These are phyloP conservation scores for Monascus ruber DNA, from an alignment of 2,329 filamentous ascomycete species.

Conservation along the genomic window DNA sequence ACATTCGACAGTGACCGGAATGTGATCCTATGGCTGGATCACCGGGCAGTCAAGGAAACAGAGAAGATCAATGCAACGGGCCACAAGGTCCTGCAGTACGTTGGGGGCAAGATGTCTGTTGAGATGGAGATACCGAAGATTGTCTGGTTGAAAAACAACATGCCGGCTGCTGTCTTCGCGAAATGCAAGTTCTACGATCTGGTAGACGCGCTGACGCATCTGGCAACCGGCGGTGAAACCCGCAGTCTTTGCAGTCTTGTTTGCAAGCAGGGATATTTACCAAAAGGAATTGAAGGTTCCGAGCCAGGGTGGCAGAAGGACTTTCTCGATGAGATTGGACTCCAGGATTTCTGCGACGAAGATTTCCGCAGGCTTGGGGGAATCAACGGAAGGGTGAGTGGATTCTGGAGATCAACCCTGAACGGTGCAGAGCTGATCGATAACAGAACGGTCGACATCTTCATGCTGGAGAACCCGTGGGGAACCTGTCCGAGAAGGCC, in stretches of 20 bases:
- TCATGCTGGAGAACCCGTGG: conserved; percentile 85
- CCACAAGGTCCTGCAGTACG: conserved; percentile 89
- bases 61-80: conserved; percentile 84
- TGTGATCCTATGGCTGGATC: conserved; percentile 94
- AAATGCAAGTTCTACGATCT: conserved; percentile 97
- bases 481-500: conserved; percentile 71
- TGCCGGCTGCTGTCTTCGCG: conserved; percentile 81
- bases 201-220: conserved; percentile 81
- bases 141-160: conserved; percentile 95
- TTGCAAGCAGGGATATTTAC: conserved; percentile 94
- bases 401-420: conserved; percentile 18
- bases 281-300: conserved; percentile 92
- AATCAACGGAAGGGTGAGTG: conserved; percentile 83
- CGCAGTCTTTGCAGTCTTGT: conserved; percentile 92
- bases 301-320: conserved; percentile 98
- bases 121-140: conserved; percentile 99
- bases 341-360: conserved; percentile 73
- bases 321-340: conserved; percentile 75
- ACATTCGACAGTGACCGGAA: conserved; percentile 85
- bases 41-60: conserved; percentile 81
- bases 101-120: conserved; percentile 95
- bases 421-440: not conserved
- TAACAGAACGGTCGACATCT: conserved; percentile 77
- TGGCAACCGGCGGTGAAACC: conserved; percentile 85
- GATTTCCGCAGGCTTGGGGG: conserved; percentile 90